phyloP scores from a whole-genome alignment of 1,284 basidiomycete genomes.

The Trametes pubescens region DNA sequence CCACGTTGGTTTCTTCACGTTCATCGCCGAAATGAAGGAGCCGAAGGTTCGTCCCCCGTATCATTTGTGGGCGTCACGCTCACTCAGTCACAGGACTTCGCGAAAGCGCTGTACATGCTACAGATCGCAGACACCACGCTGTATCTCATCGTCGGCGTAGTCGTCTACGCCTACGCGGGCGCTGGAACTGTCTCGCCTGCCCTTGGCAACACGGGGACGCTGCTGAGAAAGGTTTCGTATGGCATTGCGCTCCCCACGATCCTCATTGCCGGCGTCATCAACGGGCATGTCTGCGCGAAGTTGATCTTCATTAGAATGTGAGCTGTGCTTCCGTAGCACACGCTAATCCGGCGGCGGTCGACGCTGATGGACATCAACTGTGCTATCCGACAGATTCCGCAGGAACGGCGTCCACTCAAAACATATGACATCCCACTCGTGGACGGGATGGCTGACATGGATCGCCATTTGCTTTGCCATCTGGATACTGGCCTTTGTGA shows the following conservation, averaged over 20 bases:
- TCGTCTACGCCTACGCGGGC: conserved; percentile 44
- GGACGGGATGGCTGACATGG: conserved; percentile 43
- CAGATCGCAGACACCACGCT: conserved; percentile 44
- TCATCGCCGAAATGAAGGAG: conserved; percentile 62
- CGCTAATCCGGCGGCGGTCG: not conserved
- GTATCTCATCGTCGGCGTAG: conserved; percentile 44
- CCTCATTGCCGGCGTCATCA: conserved; percentile 44
- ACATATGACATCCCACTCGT: conserved; percentile 43
- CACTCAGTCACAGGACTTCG: conserved; percentile 37
- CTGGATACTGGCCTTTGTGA: conserved; percentile 42
- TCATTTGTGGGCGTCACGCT: not conserved
- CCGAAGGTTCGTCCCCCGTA: conserved; percentile 44
- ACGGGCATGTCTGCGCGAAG: conserved; percentile 46
- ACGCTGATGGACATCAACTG: not conserved
- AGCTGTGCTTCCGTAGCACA: conserved; percentile 11
- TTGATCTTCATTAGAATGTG: conserved; percentile 44
- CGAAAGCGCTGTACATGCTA: conserved; percentile 41
- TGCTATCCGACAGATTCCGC: conserved; percentile 37
- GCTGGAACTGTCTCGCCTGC: conserved; percentile 40
- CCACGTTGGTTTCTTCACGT: conserved; percentile 57
- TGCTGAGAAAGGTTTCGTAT: conserved; percentile 40
- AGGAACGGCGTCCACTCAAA: conserved; percentile 34
- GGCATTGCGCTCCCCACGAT: conserved; percentile 46
- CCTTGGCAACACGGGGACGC: conserved; percentile 42
- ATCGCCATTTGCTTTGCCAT: conserved; percentile 39